Percentiles rank a stretch among this genome's conserved stretches.
phyloP scores from a whole-genome alignment of 2,329 filamentous ascomycete species.

The Sporothrix variecibatus region DNA sequence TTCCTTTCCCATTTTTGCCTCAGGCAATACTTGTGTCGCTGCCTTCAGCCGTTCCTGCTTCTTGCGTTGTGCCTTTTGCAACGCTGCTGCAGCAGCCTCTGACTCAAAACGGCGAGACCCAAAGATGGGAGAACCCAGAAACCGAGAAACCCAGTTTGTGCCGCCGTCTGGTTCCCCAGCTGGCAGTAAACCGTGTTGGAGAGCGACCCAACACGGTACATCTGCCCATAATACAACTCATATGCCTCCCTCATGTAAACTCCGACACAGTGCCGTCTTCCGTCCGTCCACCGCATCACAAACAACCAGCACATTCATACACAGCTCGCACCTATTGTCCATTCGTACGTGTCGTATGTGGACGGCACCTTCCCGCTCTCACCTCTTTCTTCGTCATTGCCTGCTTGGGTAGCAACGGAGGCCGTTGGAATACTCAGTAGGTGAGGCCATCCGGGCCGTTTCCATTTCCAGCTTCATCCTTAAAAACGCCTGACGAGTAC shows the following conservation, averaged over 20 bases:
- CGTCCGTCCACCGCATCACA: neutral
- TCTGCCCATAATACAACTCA: neutral
- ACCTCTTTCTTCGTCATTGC: neutral
- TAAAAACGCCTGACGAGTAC: neutral
- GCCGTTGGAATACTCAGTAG: neutral
- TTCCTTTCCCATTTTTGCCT: neutral
- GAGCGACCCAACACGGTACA: neutral
- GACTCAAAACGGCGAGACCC: slow-evolving; percentile 10
- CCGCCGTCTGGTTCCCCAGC: neutral
- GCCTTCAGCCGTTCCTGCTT: slow-evolving; percentile 6
- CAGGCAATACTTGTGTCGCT: neutral
- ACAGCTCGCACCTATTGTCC: neutral
- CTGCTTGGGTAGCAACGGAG: neutral
- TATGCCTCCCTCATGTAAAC: neutral
- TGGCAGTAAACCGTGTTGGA: neutral
- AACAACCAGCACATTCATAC: neutral
- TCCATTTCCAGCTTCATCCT: neutral
- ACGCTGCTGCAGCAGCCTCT: neutral
- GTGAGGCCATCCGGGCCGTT: neutral
- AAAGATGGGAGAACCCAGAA: neutral
- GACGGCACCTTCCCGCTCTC: neutral
- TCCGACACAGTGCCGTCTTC: neutral
- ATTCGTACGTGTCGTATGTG: neutral
- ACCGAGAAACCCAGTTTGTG: neutral
- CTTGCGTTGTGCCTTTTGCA: neutral